Evolutionary conservation across 2,329 filamentous ascomycete species (phyloP), one percentile per base, ranked within the genome.

Genomic region (Aspergillus sp.): DNA sequence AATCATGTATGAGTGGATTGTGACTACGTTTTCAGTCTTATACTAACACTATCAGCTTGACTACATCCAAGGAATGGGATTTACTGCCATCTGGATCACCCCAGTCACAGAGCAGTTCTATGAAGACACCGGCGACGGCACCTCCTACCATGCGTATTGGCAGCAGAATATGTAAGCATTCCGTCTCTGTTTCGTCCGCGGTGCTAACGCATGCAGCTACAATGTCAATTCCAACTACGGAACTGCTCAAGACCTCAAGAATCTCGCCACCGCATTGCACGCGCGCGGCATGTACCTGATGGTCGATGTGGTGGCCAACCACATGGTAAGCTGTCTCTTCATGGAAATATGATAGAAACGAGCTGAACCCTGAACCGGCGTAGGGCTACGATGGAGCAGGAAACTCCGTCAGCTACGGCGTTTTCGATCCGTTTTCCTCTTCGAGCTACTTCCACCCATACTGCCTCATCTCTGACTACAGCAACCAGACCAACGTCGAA

Each of bases 261-360:
- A 74, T 4, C 75, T 88, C 5, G 76, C 84, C 1, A 68, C 70
- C 17, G 82, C 79, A 2, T 68, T 85, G 1, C 84, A 87, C 60
- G 65, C 68, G 16, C 74, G 81, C 3, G 76, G 69, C 14, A 86
- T 84, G 81, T 82, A 82, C 58, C 68, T 85, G 32, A 86, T 86
- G 82, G 73, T 85, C 2, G 82, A 85, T 55, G 71, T 85, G 1
- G 81, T 85, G 2, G 75, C 77, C 7, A 84, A 85, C 63, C 80
- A 85, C 62, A 79, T 79, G 63, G 80, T 34, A 6, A 29, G 25
- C 25, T 10, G 9, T 6, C 11, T 29, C 25, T 10, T 29, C 2
- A n/a, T 29, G 25, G 25, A 5, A 10, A 29, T 29, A 29, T 3
- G 25, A 29, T 29, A 29, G 9, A 29, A 10, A 29, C 3, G 25